These are phyloP conservation scores for Aspergillus nidulans DNA, from an alignment of 495 filamentous ascomycete genomes.

Conservation along the genomic window DNA sequence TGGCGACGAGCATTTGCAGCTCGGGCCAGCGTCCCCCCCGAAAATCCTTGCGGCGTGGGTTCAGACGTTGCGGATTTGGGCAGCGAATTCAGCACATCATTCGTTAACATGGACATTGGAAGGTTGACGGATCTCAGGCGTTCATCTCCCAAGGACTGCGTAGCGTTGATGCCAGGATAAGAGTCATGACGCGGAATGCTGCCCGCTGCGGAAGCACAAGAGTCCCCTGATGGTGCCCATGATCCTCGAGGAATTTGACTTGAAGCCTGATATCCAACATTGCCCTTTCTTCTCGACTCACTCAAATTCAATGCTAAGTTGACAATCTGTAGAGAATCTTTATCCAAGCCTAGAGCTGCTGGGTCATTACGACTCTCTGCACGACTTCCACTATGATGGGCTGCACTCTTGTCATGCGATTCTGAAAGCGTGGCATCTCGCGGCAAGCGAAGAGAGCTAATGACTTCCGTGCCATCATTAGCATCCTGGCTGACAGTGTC, in stretches of 20 bases:
- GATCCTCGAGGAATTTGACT: conserved; percentile 38
- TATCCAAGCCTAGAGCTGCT: conserved; percentile 46
- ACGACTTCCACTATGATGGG: not conserved
- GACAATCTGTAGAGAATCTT: conserved; percentile 81
- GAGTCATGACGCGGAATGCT: conserved; percentile 10
- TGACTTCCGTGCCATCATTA: not conserved
- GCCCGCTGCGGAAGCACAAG: conserved; percentile 17
- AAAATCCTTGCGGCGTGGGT: conserved; percentile 56
- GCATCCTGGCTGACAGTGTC: conserved; percentile 7
- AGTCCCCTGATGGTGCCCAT: conserved; percentile 44
- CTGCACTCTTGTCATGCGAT: conserved; percentile 10
- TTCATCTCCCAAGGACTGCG: conserved; percentile 15
- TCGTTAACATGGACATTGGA: not conserved
- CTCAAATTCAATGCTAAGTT: conserved; percentile 85
- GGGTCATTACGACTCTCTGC: not conserved
- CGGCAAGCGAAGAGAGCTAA: not conserved
- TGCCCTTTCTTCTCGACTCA: conserved; percentile 66
- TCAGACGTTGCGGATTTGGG: conserved; percentile 29
- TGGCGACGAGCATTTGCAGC: conserved; percentile 74
- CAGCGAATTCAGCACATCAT: conserved; percentile 24
- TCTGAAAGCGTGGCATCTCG: conserved; percentile 3
- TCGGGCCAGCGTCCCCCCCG: conserved; percentile 69
- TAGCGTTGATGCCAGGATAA: conserved; percentile 18
- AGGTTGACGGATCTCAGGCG: not conserved
- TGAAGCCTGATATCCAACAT: conserved; percentile 23